Evolutionary conservation across 352 stramenopile genomes (phyloP), one percentile per base, ranked within the genome.

Genomic region (Chrysophaeum taylorii): DNA sequence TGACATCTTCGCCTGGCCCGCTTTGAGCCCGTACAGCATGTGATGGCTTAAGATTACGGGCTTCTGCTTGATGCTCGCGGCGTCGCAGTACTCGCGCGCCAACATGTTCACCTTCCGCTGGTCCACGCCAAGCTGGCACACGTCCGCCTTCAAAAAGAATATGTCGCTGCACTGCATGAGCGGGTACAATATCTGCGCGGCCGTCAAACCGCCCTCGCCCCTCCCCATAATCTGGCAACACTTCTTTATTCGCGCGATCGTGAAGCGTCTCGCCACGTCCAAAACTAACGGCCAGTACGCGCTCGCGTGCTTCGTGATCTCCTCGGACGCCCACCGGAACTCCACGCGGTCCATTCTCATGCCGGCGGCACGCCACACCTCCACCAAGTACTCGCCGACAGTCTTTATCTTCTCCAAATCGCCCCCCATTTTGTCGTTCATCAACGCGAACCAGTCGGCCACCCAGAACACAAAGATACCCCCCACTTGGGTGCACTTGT

Each of bases 141-240:
- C 97, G 77, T 99, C 94, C 1, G 95, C 94, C 81, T 97, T 95
- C 25, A 98, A 79, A 82, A 97, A 98, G 77, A 99, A 99, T 42
- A 99, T 94, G 79, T 99, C 95, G 15, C 93, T 95, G 80, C 95
- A 99, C 82, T 99, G 94, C 94, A 98, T 97, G 14, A 97, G 81
- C 48, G 93, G 92, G 81, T 97, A 98, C 68, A 98, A 79, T 39
- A 98, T 92, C 78, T 97, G 92, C 33, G 92, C 92, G 1, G 89
- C 84, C n/a, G 89, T 93, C 76, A 97, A 67, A 64, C 52, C 80
- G 39, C 82, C 83, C 70, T 94, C 88, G 71, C 96, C 87, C 39
- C 95, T 84, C 9, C 95, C 95, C 95, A 99, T 99, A 77, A 99
- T 99, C 71, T 96, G 96, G 79, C 94, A 98, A 82, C 95, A 99